These are phyloP conservation scores for Exserohilum turcica DNA, from an alignment of 2,329 filamentous ascomycete genomes.

Conservation along the genomic window DNA sequence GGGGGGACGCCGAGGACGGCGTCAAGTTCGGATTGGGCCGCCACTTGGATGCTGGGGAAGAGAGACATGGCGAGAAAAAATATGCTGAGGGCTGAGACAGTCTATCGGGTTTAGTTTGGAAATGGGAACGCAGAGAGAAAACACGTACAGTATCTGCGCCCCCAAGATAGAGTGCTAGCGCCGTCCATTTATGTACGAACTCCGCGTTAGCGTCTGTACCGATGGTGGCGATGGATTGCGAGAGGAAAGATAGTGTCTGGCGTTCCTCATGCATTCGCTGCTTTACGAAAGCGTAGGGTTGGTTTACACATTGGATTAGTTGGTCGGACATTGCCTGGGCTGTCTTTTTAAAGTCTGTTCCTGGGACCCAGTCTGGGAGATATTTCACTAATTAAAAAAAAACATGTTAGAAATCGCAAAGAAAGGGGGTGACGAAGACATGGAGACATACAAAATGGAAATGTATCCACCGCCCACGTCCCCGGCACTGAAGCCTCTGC, in stretches of 20 bases:
- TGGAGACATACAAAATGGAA: conserved; percentile 55
- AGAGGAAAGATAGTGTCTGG: conserved; percentile 49
- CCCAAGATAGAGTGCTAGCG: conserved; percentile 51
- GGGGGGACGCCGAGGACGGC: conserved; percentile 52
- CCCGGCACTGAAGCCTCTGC: conserved; percentile 50
- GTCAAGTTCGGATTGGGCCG: conserved; percentile 57
- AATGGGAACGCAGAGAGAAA: too few species aligned
- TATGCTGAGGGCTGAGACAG: conserved; percentile 47
- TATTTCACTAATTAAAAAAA: too few species aligned
- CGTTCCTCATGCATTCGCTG: conserved; percentile 45
- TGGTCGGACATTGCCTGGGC: conserved; percentile 47
- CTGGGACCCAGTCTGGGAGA: conserved; percentile 55
- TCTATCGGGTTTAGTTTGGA: too few species aligned
- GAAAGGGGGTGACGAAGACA: too few species aligned
- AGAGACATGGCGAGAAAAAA: conserved; percentile 61
- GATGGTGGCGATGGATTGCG: conserved; percentile 46
- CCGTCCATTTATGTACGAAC: conserved; percentile 50
- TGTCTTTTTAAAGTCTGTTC: conserved; percentile 52
- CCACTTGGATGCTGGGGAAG: conserved; percentile 55
- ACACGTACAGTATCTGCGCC: conserved; percentile 57
- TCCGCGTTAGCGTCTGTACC: conserved; percentile 41
- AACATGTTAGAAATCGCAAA: too few species aligned
- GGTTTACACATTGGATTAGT: conserved; percentile 41
- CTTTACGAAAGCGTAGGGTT: conserved; percentile 53
- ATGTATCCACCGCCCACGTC: conserved; percentile 54